Evolutionary conservation across 2,329 filamentous ascomycete species (phyloP).

Genomic region (Alternaria viburni): DNA sequence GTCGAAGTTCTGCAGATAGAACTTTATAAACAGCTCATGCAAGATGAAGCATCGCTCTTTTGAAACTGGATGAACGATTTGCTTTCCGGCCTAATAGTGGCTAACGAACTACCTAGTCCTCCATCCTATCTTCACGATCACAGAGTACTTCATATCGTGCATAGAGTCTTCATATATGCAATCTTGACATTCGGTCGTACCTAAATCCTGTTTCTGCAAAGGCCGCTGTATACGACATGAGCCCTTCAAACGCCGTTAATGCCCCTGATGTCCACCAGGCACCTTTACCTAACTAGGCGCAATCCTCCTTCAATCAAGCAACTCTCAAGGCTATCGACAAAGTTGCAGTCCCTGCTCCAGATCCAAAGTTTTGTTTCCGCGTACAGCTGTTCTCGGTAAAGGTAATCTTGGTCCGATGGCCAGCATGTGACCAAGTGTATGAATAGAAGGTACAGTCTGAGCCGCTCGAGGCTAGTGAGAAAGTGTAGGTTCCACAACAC

Average conservation of each 20-base stretch:
- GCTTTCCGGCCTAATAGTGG: too few species aligned
- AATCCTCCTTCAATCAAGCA: constrained; percentile 7
- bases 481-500: constrained; percentile 15
- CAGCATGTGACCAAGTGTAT: constrained; percentile 41
- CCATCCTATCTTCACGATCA: not conserved
- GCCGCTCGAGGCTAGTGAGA: constrained; percentile 21
- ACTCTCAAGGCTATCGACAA: not conserved
- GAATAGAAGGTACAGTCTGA: constrained; percentile 4
- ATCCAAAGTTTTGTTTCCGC: not conserved
- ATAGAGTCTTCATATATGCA: not conserved
- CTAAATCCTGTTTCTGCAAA: constrained; percentile 19
- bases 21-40: not conserved
- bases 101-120: not conserved
- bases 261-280: constrained; percentile 12
- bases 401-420: constrained; percentile 34
- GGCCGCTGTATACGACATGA: constrained; percentile 30
- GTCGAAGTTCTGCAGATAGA: not conserved
- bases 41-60: not conserved
- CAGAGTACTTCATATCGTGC: not conserved
- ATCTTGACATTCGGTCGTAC: constrained; percentile 7
- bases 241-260: constrained; percentile 40
- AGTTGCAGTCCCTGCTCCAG: constrained; percentile 16
- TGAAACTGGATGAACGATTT: not conserved
- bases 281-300: not conserved
- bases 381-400: not conserved